A percentile compares a stretch with the other conserved stretches of the same genome.
Evolutionary conservation across 768 basidiomycete species (phyloP).

Genomic region (Podaxis carcinomalis): DNA sequence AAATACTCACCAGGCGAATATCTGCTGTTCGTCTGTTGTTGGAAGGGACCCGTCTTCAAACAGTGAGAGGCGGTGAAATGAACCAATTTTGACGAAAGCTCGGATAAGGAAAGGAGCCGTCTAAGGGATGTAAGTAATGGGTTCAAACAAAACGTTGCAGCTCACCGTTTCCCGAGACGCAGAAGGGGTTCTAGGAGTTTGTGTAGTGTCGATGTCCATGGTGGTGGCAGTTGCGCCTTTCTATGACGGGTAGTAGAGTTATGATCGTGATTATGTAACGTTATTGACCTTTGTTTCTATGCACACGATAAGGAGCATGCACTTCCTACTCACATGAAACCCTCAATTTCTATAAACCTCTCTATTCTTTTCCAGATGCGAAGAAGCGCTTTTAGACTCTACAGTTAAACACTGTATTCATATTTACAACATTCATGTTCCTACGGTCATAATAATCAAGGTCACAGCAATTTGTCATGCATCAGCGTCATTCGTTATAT

Average conservation of each 20-base stretch:
- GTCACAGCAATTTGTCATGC: too few species aligned
- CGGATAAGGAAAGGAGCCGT: conserved; percentile 80
- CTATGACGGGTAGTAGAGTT: not conserved
- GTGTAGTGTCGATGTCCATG: conserved; percentile 19
- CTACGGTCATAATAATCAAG: too few species aligned
- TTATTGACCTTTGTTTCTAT: not conserved
- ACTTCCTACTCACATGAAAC: too few species aligned
- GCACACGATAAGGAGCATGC: too few species aligned
- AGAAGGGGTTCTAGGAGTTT: conserved; percentile 40
- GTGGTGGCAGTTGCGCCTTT: not conserved
- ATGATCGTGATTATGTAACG: conserved; percentile 1
- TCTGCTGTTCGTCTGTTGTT: conserved; percentile 75
- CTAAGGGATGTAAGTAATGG: conserved; percentile 28
- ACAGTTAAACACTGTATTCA: too few species aligned
- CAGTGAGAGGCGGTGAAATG: conserved; percentile 66
- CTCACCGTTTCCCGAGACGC: conserved; percentile 58
- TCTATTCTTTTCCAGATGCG: too few species aligned
- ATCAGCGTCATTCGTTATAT: too few species aligned
- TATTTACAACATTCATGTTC: too few species aligned
- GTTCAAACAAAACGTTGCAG: not conserved
- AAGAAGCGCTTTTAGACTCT: too few species aligned
- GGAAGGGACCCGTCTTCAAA: conserved; percentile 79
- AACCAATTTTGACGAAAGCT: conserved; percentile 77
- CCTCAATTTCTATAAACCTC: too few species aligned
- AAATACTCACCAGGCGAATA: conserved; percentile 67